Evolutionary conservation across 1,284 basidiomycete genomes (phyloP).

Genomic region (Lentinus polychrous): DNA sequence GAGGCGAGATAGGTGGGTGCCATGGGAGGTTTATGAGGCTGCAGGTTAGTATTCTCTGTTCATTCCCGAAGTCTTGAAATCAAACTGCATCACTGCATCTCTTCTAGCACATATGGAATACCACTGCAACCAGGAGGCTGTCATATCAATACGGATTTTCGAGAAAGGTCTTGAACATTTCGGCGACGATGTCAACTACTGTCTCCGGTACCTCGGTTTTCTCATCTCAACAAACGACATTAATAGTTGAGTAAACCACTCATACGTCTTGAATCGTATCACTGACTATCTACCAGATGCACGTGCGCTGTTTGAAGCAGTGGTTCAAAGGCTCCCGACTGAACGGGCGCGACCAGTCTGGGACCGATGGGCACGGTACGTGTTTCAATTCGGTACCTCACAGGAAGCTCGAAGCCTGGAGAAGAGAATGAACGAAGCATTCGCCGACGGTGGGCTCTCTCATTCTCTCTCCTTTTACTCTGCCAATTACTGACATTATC

Average conservation of each 20-base stretch:
- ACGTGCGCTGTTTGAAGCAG: conserved; percentile 89
- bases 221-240: conserved; percentile 94
- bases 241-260: conserved; percentile 60
- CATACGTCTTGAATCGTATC: background rate
- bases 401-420: conserved; percentile 87
- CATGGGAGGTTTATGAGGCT: conserved; percentile 94
- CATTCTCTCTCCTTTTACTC: background rate
- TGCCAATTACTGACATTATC: conserved; percentile 1
- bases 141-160: conserved; percentile 88
- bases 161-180: conserved; percentile 90
- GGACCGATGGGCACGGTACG: conserved; percentile 94
- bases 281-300: conserved; percentile 57
- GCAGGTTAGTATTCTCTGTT: conserved; percentile 50
- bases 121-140: conserved; percentile 83
- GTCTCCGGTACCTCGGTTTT: conserved; percentile 87
- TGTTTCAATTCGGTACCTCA: conserved; percentile 93
- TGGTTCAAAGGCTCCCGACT: conserved; percentile 72
- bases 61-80: background rate
- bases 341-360: conserved; percentile 83
- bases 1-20: conserved; percentile 76
- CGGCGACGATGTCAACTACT: conserved; percentile 79
- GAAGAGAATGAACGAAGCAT: conserved; percentile 80
- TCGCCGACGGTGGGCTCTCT: conserved; percentile 61
- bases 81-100: conserved; percentile 6
- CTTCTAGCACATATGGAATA: conserved; percentile 90